Evolutionary conservation across 2,329 filamentous ascomycete genomes (phyloP).

Genomic region (Exophiala sp.): DNA sequence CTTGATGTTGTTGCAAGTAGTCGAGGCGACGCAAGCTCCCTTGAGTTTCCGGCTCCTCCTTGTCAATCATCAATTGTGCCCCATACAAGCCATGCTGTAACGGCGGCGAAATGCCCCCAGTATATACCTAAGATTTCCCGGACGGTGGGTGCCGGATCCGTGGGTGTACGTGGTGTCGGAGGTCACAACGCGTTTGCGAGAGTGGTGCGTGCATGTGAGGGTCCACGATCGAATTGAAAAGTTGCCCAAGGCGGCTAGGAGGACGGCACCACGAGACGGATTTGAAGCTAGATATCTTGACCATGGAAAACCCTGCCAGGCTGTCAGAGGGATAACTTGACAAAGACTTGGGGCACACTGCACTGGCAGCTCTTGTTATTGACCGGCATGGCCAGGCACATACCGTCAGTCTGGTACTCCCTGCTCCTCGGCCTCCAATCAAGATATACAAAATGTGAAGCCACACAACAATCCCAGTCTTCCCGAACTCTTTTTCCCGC

Average conservation of each 20-base stretch:
- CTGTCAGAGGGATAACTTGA: neutral
- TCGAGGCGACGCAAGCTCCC: too few species aligned
- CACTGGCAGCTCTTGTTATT: too few species aligned
- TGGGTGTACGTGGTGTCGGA: neutral
- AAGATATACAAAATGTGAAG: neutral
- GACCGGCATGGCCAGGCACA: neutral
- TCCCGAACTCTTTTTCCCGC: neutral
- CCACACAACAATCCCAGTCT: neutral
- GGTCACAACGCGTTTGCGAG: neutral
- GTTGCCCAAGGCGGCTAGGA: neutral
- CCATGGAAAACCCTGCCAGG: neutral
- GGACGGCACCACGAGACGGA: constrained; percentile 1
- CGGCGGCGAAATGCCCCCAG: neutral
- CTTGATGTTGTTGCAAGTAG: neutral
- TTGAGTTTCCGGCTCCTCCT: neutral
- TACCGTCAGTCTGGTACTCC: neutral
- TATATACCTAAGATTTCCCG: neutral
- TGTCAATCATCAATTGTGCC: too few species aligned
- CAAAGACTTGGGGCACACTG: neutral
- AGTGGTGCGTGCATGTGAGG: constrained; percentile 1
- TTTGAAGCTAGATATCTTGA: neutral
- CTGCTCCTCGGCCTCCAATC: neutral
- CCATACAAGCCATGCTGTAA: too few species aligned
- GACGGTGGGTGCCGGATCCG: neutral
- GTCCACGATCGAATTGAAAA: neutral